Percentiles rank a stretch among this genome's conserved stretches.
phyloP scores from a whole-genome alignment of 2,329 filamentous ascomycete species.

The Aaosphaeria arxii region DNA sequence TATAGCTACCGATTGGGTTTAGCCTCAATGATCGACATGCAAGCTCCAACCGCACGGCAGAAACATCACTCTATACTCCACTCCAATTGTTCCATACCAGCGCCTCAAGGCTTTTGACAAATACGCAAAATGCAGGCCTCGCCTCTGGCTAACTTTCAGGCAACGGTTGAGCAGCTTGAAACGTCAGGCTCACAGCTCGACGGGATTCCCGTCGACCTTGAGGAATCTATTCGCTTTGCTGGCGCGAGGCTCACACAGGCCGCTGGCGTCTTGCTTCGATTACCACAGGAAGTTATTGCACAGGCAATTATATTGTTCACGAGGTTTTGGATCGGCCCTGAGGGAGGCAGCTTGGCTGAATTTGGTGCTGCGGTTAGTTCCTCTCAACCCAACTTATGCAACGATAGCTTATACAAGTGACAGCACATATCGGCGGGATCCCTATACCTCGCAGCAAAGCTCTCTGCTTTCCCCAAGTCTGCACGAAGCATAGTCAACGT shows the following conservation, averaged over 20 bases:
- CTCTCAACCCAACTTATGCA: neutral
- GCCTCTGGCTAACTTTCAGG: slow-evolving; percentile 65
- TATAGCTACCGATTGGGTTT: too few relatives aligned
- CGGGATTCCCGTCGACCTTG: slow-evolving; percentile 64
- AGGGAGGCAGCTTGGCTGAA: slow-evolving; percentile 47
- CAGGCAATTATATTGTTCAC: slow-evolving; percentile 80
- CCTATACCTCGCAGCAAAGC: slow-evolving; percentile 79
- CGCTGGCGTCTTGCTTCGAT: slow-evolving; percentile 74
- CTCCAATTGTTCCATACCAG: too few relatives aligned
- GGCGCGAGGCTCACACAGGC: slow-evolving; percentile 73
- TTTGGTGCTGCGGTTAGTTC: slow-evolving; percentile 59
- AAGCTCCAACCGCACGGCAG: too few relatives aligned
- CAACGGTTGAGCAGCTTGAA: slow-evolving; percentile 67
- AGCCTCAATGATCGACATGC: too few relatives aligned
- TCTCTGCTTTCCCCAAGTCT: slow-evolving; percentile 72
- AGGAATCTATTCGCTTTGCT: slow-evolving; percentile 68
- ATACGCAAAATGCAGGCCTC: slow-evolving; percentile 23
- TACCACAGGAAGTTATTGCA: slow-evolving; percentile 82
- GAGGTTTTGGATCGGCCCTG: slow-evolving; percentile 70
- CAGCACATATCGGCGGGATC: slow-evolving; percentile 79
- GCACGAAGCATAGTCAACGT: slow-evolving; percentile 80
- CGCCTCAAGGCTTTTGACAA: too few relatives aligned
- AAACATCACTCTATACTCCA: too few relatives aligned
- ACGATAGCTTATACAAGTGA: slow-evolving; percentile 7
- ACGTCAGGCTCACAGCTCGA: slow-evolving; percentile 54